These are phyloP conservation scores for Trematosphaeria pertusa DNA, from an alignment of 2,329 filamentous ascomycete genomes.

Conservation along the genomic window DNA sequence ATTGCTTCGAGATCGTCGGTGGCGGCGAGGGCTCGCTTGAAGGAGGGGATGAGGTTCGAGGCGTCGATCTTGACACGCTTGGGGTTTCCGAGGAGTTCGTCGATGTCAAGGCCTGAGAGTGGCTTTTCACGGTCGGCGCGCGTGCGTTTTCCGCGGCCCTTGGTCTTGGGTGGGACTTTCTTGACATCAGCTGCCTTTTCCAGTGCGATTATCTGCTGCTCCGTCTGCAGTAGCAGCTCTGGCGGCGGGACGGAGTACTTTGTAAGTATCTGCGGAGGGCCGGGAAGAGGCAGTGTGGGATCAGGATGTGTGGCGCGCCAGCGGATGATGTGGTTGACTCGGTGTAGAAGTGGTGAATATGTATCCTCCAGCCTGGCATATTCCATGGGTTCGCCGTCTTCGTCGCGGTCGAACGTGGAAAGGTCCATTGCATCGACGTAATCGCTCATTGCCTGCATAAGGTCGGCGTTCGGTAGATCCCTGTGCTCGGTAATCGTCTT, in stretches of 20 bases:
- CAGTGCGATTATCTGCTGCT: constrained; percentile 67
- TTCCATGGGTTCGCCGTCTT: constrained; percentile 70
- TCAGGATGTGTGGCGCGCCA: constrained; percentile 79
- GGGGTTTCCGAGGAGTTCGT: constrained; percentile 73
- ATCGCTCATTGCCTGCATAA: constrained; percentile 83
- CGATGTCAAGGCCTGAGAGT: constrained; percentile 87
- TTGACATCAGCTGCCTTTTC: constrained; percentile 79
- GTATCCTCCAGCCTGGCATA: constrained; percentile 81
- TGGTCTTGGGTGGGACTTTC: constrained; percentile 78
- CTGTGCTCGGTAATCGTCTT: constrained; percentile 81
- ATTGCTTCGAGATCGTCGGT: constrained; percentile 68
- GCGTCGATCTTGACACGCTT: constrained; percentile 64
- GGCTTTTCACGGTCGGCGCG: constrained; percentile 75
- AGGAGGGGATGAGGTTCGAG: constrained; percentile 86
- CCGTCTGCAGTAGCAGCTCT: constrained; percentile 66
- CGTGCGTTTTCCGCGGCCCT: constrained; percentile 69
- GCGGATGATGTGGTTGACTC: constrained; percentile 84
- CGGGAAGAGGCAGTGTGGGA: constrained; percentile 66
- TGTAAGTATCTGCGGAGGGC: constrained; percentile 58
- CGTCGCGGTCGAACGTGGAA: constrained; percentile 72
- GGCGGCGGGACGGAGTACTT: constrained; percentile 77
- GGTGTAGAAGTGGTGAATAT: constrained; percentile 86
- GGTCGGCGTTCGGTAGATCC: constrained; percentile 76
- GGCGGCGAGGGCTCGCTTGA: constrained; percentile 76
- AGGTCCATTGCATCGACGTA: constrained; percentile 96